These are phyloP conservation scores for Carnegiea gigantea DNA, from an alignment of 179 eudicot genomes.

Conservation along the genomic window DNA sequence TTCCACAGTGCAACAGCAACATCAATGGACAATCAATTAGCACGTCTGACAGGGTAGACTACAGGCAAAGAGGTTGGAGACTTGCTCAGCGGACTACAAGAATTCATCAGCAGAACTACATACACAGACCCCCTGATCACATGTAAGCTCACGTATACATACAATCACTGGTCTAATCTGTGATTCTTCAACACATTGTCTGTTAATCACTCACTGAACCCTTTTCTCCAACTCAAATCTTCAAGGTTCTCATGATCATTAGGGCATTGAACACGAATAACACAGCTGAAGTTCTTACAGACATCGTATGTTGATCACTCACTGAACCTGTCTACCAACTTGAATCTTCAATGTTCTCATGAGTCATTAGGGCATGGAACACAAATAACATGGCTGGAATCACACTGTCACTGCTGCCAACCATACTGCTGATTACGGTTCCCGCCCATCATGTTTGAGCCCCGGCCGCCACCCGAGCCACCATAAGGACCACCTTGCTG, in stretches of 20 bases:
- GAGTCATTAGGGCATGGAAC: too few relatives aligned
- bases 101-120: neutral
- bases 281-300: too few relatives aligned
- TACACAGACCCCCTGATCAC: neutral
- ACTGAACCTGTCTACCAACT: too few relatives aligned
- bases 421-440: conserved; percentile 77
- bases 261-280: too few relatives aligned
- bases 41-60: neutral
- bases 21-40: neutral
- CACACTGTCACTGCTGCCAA: conserved; percentile 47
- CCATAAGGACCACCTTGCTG: conserved; percentile 60
- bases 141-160: neutral
- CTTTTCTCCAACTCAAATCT: too few relatives aligned
- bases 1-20: neutral
- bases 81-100: neutral
- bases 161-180: neutral
- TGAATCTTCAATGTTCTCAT: too few relatives aligned
- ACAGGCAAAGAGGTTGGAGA: too few relatives aligned
- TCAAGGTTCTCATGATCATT: too few relatives aligned
- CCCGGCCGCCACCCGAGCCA: conserved; percentile 60
- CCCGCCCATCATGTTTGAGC: conserved; percentile 54
- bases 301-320: too few relatives aligned
- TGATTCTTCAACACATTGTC: neutral
- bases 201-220: neutral
- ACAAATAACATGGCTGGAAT: too few relatives aligned